Evolutionary conservation across 2,329 filamentous ascomycete species (phyloP).

Genomic region (Fusarium musae): DNA sequence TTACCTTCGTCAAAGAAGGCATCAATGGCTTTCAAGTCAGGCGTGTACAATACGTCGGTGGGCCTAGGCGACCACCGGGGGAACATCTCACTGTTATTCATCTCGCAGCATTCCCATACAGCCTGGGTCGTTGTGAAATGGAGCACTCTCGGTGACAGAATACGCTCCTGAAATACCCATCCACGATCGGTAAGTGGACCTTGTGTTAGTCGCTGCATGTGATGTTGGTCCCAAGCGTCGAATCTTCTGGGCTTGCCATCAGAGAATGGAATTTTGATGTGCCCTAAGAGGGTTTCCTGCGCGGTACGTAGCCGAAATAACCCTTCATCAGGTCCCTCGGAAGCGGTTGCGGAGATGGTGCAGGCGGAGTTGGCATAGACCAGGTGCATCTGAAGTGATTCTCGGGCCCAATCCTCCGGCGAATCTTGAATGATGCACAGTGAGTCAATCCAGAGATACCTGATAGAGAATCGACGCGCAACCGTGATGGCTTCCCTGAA

Average conservation of each 20-base stretch:
- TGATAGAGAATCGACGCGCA: not conserved
- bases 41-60: not conserved
- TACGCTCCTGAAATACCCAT: not conserved
- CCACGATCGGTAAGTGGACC: not conserved
- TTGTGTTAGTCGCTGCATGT: not conserved
- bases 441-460: not conserved
- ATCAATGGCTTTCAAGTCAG: not conserved
- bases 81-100: not conserved
- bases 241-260: not conserved
- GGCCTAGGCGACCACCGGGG: not conserved
- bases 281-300: not conserved
- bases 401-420: not conserved
- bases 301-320: fast-evolving
- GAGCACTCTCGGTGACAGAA: not conserved
- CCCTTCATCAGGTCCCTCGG: not conserved
- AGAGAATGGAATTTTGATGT: not conserved
- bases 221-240: not conserved
- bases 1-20: not conserved
- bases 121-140: not conserved
- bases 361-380: not conserved
- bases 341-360: not conserved
- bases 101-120: not conserved
- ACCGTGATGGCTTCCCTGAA: not conserved
- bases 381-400: not conserved
- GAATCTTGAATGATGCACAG: not conserved